phyloP scores from a whole-genome alignment of 495 filamentous ascomycete genomes.

The Neurospora sp. region DNA sequence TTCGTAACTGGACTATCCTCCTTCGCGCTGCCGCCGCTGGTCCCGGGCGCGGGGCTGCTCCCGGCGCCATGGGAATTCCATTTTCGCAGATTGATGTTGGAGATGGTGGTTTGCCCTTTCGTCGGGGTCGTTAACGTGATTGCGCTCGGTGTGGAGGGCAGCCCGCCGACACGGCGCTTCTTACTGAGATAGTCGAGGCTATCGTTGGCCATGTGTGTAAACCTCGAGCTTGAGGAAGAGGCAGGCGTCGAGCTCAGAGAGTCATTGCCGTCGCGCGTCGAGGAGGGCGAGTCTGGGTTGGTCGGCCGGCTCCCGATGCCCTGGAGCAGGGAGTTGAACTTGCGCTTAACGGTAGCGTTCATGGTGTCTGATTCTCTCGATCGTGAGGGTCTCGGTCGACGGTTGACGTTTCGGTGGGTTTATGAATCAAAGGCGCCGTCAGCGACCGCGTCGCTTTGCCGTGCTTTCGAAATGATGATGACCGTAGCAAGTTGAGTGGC shows the following conservation, averaged over 20 bases:
- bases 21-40: background rate
- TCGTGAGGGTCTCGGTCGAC: background rate
- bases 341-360: conserved; percentile 46
- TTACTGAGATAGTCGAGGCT: conserved; percentile 30
- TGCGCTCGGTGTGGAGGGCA: conserved; percentile 9
- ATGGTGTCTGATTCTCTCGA: conserved; percentile 16
- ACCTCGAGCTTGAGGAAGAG: conserved; percentile 8
- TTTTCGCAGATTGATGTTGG: conserved; percentile 33
- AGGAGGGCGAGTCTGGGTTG: conserved; percentile 12
- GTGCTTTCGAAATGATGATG: background rate
- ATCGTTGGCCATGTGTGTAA: conserved; percentile 13
- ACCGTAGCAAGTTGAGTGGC: background rate
- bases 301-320: conserved; percentile 33
- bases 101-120: conserved; percentile 24
- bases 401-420: background rate
- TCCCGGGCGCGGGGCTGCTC: background rate
- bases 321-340: conserved; percentile 46
- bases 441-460: background rate
- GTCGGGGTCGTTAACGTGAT: conserved; percentile 10
- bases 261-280: background rate
- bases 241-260: background rate
- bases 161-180: conserved; percentile 34
- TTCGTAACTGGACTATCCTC: background rate
- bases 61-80: conserved; percentile 17
- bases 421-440: background rate